Percentiles rank a stretch among this genome's conserved stretches.
phyloP scores from a whole-genome alignment of 768 basidiomycete species.

The Mycena epipterygia region DNA sequence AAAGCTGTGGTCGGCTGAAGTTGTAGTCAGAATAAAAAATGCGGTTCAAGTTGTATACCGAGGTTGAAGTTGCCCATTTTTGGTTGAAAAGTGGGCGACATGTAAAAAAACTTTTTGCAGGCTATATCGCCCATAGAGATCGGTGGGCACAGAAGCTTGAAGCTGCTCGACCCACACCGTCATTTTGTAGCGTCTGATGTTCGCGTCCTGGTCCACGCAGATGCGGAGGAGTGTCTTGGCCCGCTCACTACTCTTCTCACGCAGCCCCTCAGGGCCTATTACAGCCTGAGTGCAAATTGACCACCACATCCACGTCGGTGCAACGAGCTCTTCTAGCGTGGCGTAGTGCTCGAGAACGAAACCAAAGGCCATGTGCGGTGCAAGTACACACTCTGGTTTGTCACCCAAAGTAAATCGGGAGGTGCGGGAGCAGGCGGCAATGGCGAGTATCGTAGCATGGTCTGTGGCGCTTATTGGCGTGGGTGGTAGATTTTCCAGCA shows the following conservation, averaged over 20 bases:
- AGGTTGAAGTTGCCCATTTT: too few relatives aligned
- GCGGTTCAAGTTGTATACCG: too few relatives aligned
- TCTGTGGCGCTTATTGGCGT: not conserved
- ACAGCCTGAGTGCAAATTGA: conserved; percentile 1
- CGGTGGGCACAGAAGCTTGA: not conserved
- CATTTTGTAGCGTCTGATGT: not conserved
- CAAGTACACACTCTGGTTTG: not conserved
- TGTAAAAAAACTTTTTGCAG: too few relatives aligned
- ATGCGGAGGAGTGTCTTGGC: not conserved
- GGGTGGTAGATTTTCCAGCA: not conserved
- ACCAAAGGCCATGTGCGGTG: not conserved
- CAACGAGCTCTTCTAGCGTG: not conserved
- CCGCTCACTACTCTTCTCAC: not conserved
- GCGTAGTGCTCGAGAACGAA: not conserved
- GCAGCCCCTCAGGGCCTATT: not conserved
- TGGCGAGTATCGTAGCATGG: not conserved
- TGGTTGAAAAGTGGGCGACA: too few relatives aligned
- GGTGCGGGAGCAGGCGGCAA: not conserved
- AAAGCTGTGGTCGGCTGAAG: too few relatives aligned
- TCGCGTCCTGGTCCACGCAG: not conserved
- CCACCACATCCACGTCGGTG: conserved; percentile 14
- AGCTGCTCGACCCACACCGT: not conserved
- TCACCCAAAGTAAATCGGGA: not conserved
- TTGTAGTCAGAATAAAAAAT: too few relatives aligned
- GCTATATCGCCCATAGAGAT: too few relatives aligned